These are phyloP conservation scores for Amphichorda felina DNA, from an alignment of 2,329 filamentous ascomycete genomes.

Conservation along the genomic window DNA sequence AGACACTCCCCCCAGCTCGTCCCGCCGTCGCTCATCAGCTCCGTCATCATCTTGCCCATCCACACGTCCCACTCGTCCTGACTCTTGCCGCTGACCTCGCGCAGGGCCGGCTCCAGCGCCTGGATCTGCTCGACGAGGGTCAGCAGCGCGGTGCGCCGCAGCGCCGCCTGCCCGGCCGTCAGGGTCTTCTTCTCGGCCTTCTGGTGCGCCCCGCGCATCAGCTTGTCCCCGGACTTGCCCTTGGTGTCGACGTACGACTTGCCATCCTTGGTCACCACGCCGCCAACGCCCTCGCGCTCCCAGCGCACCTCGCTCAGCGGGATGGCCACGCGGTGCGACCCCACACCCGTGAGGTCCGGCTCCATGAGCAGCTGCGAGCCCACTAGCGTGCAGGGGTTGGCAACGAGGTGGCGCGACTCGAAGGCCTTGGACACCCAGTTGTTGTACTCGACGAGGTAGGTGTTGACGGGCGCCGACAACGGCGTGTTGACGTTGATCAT, in stretches of 20 bases:
- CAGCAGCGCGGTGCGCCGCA: conserved; percentile 69
- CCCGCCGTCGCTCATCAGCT: conserved; percentile 65
- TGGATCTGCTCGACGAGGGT: conserved; percentile 71
- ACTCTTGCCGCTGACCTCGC: conserved; percentile 67
- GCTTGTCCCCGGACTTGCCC: conserved; percentile 3
- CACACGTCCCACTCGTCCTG: conserved; percentile 80
- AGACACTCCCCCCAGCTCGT: conserved; percentile 71
- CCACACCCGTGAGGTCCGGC: conserved; percentile 59
- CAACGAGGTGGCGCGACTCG: conserved; percentile 55
- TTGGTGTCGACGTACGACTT: conserved; percentile 43
- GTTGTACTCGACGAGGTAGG: conserved; percentile 75
- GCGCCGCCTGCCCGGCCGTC: conserved; percentile 56
- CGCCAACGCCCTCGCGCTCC: conserved; percentile 66
- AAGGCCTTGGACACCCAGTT: conserved; percentile 68
- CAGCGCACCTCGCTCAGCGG: conserved; percentile 76
- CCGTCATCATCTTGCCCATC: conserved; percentile 70
- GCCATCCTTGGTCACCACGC: conserved; percentile 46
- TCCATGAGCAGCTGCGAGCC: conserved; percentile 73
- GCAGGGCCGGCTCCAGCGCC: conserved; percentile 63
- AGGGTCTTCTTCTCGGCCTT: conserved; percentile 36
- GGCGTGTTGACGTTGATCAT: conserved; percentile 73
- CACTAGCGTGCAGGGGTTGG: conserved; percentile 69
- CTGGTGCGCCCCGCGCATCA: conserved; percentile 16
- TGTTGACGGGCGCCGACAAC: conserved; percentile 69
- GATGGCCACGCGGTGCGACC: conserved; percentile 70